Base-by-base conservation (phyloP, 106 monocot genomes). In the Platanthera zijinensis region DNA sequence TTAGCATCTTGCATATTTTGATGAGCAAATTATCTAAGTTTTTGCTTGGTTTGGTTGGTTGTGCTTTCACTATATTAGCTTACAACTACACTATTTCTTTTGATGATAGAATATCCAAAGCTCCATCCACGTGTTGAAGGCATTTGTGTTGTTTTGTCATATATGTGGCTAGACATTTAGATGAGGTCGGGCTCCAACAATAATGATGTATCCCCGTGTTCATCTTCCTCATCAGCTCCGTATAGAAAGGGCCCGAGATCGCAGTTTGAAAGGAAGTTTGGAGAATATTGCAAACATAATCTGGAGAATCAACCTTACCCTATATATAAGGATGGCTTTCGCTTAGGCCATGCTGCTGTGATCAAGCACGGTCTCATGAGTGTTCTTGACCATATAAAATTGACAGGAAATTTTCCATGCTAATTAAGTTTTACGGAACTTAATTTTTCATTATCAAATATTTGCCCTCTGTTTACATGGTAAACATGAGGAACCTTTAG, bases 271-370 rank as follows among this genome's bases (percentile, higher is more conserved):
- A 86, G 78, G 75, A 93, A 84, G 77, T 77, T 90, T 0, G 90
- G 90, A n/a, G 90, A 83, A 1, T 90, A 90, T 72, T 86, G 88
- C 81, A 93, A 88, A 61, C 71, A 88, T 76, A 90, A 93, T 73
- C 90, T 93, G 0, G 93, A 90, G 59, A 72, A 74, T 0, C 90
- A 93, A 75, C n/a, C 82, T 66, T 88, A 88, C 7, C 8, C 78
- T 5, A 86, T 75, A 8, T 93, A 93, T 57, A 88, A 90, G 57
- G 90, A 86, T 21, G 93, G 93, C 47, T 93, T 93, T 77, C 75
- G 93, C 59, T 82, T 83, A 30, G 93, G 80, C 3, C 78, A 84
- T 51, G 53, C 61, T 12, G 87, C 93, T 10, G 90, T 93, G 6
- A 57, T 69, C 19, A 68, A 77, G 48, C 86, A 86, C 49, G 93